phyloP scores from a whole-genome alignment of 129 eudicot genomes.

The Chrysanthemum lavandulifolium region DNA sequence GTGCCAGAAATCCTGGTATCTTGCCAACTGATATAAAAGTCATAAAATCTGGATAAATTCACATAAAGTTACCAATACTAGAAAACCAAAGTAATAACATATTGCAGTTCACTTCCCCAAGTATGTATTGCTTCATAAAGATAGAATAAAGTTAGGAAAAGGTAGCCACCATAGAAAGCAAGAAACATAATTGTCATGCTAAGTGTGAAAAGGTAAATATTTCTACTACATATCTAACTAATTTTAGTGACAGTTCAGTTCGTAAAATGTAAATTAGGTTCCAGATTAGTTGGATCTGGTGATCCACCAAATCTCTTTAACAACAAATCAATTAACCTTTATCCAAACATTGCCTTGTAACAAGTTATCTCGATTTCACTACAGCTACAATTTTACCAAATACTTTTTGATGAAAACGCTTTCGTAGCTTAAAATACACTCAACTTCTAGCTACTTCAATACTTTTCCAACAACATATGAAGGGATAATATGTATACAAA shows the following conservation, averaged over 20 bases:
- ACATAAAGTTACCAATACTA: slow-evolving; percentile 14
- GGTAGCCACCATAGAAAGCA: slow-evolving; percentile 38
- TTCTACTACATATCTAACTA: slow-evolving; percentile 14
- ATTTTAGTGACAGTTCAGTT: slow-evolving; percentile 10
- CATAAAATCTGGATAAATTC: slow-evolving; percentile 13
- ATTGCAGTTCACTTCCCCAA: slow-evolving; percentile 31
- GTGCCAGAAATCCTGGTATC: slow-evolving; percentile 33
- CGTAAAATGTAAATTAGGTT: slow-evolving; percentile 25
- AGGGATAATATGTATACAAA: too few relatives aligned
- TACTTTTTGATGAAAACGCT: background rate
- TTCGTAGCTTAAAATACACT: too few relatives aligned
- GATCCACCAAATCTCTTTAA: slow-evolving; percentile 27
- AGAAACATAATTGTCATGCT: slow-evolving; percentile 21
- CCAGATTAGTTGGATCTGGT: slow-evolving; percentile 31
- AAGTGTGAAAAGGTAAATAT: slow-evolving; percentile 20
- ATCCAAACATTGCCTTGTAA: slow-evolving; percentile 16
- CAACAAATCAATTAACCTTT: slow-evolving; percentile 24
- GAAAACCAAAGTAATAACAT: slow-evolving; percentile 6
- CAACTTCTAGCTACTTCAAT: too few relatives aligned
- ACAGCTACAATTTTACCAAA: slow-evolving; percentile 30
- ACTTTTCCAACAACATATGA: too few relatives aligned
- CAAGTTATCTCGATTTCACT: slow-evolving; percentile 14
- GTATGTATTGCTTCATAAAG: slow-evolving; percentile 24
- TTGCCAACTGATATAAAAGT: slow-evolving; percentile 15
- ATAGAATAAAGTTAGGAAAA: slow-evolving; percentile 28